Base-by-base conservation (phyloP, 495 filamentous ascomycete species). In the Penicillium pulvis region DNA sequence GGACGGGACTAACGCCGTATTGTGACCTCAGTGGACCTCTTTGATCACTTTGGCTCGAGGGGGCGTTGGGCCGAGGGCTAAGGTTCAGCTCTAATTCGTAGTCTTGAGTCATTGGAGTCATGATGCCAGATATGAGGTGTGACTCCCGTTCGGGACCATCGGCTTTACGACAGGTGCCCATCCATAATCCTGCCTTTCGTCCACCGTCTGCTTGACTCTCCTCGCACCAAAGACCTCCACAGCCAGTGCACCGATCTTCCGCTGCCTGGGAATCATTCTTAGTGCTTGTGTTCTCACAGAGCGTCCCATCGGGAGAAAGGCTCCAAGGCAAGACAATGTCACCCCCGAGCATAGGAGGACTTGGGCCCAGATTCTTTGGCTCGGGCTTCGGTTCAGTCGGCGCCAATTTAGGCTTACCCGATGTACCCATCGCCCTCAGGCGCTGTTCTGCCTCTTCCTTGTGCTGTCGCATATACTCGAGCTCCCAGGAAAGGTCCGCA, bases 261-360 rank as follows among this genome's bases (percentile, higher is more conserved):
- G 47, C 31, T 4, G 19, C n/a, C 39, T 26, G 47, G 1, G 50
- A 42, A 11, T 17, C 20, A 17, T 43, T 53, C 24, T 58, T 58
- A 4, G n/a, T 17, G 28, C 28, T 79, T 41, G 83, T 69, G 20
- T 86, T 82, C 58, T 95, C 90, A 68, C 91, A 87, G 55, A 89
- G 81, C 28, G 91, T 93, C n/a, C 81, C 82, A 62, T 90, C 85
- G 0, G 93, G 93, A 11, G 91, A 94, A 0, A 79, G 75, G 67
- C 90, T 94, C 61, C 83, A 82, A 4, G 90, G 88, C 63, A 96
- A 91, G 20, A 79, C 75, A 51, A 96, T 79, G 54, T 93, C 88
- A 24, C 73, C 60, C 43, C 93, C 93, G 7, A 95, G 83, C 91
- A 96, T 93, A 3, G 92, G 93, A 17, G 93, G 92, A 58, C 78